Conservation (phyloP, 805 yeast genomes). For the Pichia thaimueangensis region DNA sequence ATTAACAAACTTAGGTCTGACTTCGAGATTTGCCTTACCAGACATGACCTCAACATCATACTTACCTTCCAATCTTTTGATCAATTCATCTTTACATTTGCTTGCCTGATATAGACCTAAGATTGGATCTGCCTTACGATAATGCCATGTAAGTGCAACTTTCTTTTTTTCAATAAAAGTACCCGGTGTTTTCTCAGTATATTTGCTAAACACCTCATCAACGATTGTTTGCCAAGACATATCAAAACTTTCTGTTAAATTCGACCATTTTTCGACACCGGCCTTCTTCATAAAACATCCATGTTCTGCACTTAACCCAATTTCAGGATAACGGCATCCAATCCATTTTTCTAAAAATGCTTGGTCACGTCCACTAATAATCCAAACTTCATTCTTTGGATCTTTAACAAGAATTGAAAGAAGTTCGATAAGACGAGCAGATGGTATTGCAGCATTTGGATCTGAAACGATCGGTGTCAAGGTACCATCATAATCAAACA, state of each 20-base stretch:
- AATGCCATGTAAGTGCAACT: conserved; percentile 97
- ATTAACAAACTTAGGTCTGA: conserved; percentile 90
- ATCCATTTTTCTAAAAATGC: conserved; percentile 82
- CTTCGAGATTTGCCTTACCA: conserved; percentile 96
- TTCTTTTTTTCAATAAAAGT: conserved; percentile 79
- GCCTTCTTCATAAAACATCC: conserved; percentile 88
- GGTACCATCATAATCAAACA: conserved; percentile 97
- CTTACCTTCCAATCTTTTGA: conserved; percentile 42
- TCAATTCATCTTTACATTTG: conserved; percentile 59
- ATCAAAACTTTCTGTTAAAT: conserved; percentile 73
- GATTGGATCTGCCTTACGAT: conserved; percentile 90
- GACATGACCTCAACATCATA: conserved; percentile 92
- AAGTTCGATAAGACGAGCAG: conserved; percentile 57
- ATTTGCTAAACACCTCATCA: conserved; percentile 60
- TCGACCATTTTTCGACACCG: conserved; percentile 66
- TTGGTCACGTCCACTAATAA: conserved; percentile 94
- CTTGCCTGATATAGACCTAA: conserved; percentile 83
- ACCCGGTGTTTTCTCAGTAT: conserved; percentile 88
- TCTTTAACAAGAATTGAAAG: conserved; percentile 60
- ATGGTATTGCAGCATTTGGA: conserved; percentile 98
- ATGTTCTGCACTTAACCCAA: conserved; percentile 94
- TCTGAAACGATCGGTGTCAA: conserved; percentile 93
- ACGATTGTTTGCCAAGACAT: conserved; percentile 95
- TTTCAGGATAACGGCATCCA: conserved; percentile 51
- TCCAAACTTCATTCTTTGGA: conserved; percentile 84